Base-by-base conservation (phyloP, 2,329 filamentous ascomycete genomes). In the Clonostachys sp. region DNA sequence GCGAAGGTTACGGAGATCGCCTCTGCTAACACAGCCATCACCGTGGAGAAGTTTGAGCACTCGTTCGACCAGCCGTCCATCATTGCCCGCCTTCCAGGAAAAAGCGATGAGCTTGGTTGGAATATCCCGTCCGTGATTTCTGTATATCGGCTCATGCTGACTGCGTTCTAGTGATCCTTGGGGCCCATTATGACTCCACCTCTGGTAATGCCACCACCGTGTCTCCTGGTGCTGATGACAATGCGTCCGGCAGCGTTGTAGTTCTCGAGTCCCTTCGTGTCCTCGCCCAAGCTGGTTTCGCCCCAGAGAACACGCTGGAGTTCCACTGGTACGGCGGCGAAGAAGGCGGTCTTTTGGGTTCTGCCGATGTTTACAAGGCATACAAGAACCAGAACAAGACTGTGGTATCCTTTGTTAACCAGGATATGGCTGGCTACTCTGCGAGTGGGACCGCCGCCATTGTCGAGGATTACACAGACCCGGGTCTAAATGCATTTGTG, bases 301-400 rank as follows among this genome's bases (percentile, higher is more conserved):
- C 58, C 24, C 69, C 71, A 35, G 61, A 65, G 43, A 68, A 75
- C 57, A 75, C 74, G 2, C 63, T 78, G 48, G 75, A 78, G 58
- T 77, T 78, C 55, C 74, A 78, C 56, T 78, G 72, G 59, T 78
- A 78, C 53, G 59, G 60, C 35, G 75, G 64, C 20, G 74, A 77
- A 60, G 74, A 78, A 54, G 70, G 64, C 12, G 73, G 74, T 13
- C 62, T 75, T 8, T 65, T 75, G 5, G 74, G 74, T 18, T 74
- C 71, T 12, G 61, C 62, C 40, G 70, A 63, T 35, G 55, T 76
- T 39, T 74, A 72, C 50, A 56, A 64, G 43, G 61, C 57, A 44
- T 76, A 76, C 61, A 67, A 63, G 48, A 51, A 59, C 20, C 52
- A 58, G 24, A 58, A 60, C 36, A 69, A 67, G 55, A 61, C 53